Percentiles rank a stretch among this genome's conserved stretches.
Conservation (phyloP, 176 grass and related monocot genomes). For the Dactylis glomerata region DNA sequence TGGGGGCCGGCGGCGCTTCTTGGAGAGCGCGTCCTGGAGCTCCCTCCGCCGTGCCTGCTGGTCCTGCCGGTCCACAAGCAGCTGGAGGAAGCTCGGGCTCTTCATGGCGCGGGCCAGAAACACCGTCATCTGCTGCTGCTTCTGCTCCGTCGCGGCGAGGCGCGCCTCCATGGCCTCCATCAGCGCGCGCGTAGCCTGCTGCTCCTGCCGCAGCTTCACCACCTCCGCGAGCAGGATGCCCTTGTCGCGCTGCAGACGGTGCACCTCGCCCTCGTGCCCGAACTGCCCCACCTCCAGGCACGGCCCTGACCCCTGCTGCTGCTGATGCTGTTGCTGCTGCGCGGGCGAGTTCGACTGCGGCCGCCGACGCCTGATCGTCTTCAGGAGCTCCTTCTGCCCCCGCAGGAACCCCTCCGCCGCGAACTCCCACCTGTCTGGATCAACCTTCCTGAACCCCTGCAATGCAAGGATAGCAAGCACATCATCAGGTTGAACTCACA, state of each 20-base stretch:
- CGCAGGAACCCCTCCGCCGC: conserved; percentile 80
- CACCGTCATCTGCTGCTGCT: conserved; percentile 78
- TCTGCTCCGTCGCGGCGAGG: conserved; percentile 70
- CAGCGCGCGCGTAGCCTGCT: conserved; percentile 63
- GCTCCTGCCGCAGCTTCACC: conserved; percentile 85
- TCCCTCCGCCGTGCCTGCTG: conserved; percentile 38
- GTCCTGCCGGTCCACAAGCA: conserved; percentile 49
- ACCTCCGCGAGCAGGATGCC: conserved; percentile 64
- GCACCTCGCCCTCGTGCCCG: conserved; percentile 54
- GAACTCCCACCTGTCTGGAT: conserved; percentile 88
- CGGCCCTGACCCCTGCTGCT: neutral
- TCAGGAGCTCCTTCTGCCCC: conserved; percentile 69
- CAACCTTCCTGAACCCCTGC: conserved; percentile 92
- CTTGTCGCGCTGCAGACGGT: conserved; percentile 70
- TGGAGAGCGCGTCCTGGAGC: conserved; percentile 73
- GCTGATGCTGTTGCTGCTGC: conserved; percentile 5
- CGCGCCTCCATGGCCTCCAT: conserved; percentile 79
- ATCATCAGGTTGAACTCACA: neutral
- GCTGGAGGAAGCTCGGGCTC: conserved; percentile 57
- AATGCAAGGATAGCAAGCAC: conserved; percentile 20
- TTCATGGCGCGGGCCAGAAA: conserved; percentile 79
- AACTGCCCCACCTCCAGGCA: conserved; percentile 86
- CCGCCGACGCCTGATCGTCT: conserved; percentile 69
- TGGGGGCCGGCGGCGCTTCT: conserved; percentile 61
- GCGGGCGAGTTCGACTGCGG: conserved; percentile 18